Evolutionary conservation across 306 rosid genomes (phyloP).

Genomic region (Castanea mollissima): DNA sequence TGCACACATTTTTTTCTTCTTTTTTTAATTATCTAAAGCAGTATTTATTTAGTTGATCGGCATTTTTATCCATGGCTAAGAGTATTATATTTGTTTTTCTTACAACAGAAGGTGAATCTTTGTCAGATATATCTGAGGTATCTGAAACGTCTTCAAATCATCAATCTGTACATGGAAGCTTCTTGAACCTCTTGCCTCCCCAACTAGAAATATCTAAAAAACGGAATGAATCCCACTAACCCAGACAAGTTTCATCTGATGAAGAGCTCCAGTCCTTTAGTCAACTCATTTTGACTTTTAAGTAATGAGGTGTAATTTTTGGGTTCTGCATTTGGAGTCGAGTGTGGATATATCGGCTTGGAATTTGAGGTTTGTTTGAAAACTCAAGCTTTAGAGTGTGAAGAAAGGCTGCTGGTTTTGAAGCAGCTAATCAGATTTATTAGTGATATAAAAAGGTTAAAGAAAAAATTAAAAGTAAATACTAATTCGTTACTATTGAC

Average conservation of each 20-base stretch:
- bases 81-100: slow-evolving; percentile 19
- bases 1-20: not conserved
- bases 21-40: not conserved
- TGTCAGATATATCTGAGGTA: slow-evolving; percentile 45
- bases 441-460: not conserved
- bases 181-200: slow-evolving; percentile 71
- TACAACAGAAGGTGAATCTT: slow-evolving; percentile 50
- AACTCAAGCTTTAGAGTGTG: slow-evolving; percentile 19
- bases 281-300: slow-evolving; percentile 20
- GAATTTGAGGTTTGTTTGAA: slow-evolving; percentile 17
- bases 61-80: slow-evolving; percentile 8
- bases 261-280: slow-evolving; percentile 30
- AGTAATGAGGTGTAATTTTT: slow-evolving; percentile 10
- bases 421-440: slow-evolving; percentile 29
- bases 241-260: slow-evolving; percentile 10
- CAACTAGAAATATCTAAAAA: slow-evolving; percentile 42
- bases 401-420: slow-evolving; percentile 23
- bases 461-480: slow-evolving; percentile 6
- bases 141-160: slow-evolving; percentile 32
- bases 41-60: slow-evolving; percentile 4
- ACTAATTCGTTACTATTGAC: slow-evolving; percentile 22
- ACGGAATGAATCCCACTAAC: slow-evolving; percentile 43
- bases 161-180: slow-evolving; percentile 64
- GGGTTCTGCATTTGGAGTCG: slow-evolving; percentile 10
- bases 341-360: slow-evolving; percentile 15